Evolutionary conservation across 192 early-diverging fungal species (phyloP).

Genomic region (Umbelopsis sp.): DNA sequence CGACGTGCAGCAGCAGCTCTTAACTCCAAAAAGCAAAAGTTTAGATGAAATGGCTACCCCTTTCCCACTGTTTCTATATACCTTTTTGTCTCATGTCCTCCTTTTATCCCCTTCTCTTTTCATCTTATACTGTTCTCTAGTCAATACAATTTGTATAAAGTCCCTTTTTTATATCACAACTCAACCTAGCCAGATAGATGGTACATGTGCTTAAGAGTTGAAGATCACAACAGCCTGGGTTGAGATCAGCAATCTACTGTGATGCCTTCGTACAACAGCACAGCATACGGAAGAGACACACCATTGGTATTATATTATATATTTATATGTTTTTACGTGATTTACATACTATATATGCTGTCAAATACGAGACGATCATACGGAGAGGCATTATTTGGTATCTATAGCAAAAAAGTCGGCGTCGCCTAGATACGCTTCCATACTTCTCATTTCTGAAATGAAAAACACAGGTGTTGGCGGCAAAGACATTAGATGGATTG

Average conservation of each 20-base stretch:
- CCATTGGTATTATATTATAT: background rate
- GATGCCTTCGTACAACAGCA: no score
- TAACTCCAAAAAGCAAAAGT: slow-evolving; percentile 17
- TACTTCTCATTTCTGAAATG: background rate
- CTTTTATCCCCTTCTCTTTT: background rate
- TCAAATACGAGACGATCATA: background rate
- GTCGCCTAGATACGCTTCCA: slow-evolving; percentile 4
- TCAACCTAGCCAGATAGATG: no score
- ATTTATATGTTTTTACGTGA: background rate
- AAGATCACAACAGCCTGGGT: no score
- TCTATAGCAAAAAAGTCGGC: background rate
- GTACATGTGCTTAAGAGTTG: no score
- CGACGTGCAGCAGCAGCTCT: slow-evolving; percentile 12
- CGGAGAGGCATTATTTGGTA: background rate
- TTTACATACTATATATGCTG: background rate
- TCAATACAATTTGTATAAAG: slow-evolving; percentile 18
- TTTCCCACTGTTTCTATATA: slow-evolving; percentile 2
- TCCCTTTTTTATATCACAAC: background rate
- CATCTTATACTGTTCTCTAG: background rate
- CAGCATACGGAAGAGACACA: no score
- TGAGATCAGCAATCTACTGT: no score
- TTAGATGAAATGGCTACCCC: slow-evolving; percentile 4
- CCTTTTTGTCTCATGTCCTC: background rate
- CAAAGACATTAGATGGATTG: no score
- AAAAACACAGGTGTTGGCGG: background rate